phyloP scores from a whole-genome alignment of 208 protist genomes.

The Blastocrithidia nonstop region DNA sequence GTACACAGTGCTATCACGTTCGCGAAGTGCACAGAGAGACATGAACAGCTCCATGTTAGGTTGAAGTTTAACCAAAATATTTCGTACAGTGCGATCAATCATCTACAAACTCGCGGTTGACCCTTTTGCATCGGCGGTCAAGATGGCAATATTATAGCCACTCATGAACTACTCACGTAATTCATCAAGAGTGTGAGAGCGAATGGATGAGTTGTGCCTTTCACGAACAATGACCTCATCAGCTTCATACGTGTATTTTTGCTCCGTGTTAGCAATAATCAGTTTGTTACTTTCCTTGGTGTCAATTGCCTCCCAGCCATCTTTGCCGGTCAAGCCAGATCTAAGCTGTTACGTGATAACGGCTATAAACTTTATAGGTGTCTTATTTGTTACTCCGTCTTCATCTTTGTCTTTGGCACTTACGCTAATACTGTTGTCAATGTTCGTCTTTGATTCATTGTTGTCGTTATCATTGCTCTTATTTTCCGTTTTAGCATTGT shows the following conservation, averaged over 20 bases:
- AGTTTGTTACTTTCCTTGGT: constrained; percentile 8
- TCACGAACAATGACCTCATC: constrained; percentile 27
- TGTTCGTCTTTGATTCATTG: not conserved
- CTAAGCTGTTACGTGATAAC: constrained; percentile 27
- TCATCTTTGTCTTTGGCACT: not conserved
- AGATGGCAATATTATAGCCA: constrained; percentile 31
- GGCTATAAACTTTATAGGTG: constrained; percentile 11
- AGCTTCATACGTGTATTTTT: constrained; percentile 13
- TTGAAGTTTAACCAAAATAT: constrained; percentile 13
- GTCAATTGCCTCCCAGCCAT: constrained; percentile 33
- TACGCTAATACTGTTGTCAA: constrained; percentile 1
- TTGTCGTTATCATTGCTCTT: constrained; percentile 1
- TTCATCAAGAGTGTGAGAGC: constrained; percentile 17
- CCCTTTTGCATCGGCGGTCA: constrained; percentile 28
- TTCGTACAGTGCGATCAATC: constrained; percentile 28
- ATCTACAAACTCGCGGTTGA: constrained; percentile 19
- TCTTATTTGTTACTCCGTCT: not conserved
- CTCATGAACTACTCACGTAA: constrained; percentile 17
- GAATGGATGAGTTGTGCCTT: constrained; percentile 11
- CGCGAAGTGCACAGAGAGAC: constrained; percentile 16
- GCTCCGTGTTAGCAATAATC: constrained; percentile 20
- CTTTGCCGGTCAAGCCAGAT: constrained; percentile 8
- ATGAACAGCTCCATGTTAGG: constrained; percentile 16
- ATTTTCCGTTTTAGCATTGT: constrained; percentile 1
- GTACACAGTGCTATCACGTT: constrained; percentile 6